Base-by-base conservation (phyloP, 1,284 basidiomycete species). In the Malassezia psittaci region DNA sequence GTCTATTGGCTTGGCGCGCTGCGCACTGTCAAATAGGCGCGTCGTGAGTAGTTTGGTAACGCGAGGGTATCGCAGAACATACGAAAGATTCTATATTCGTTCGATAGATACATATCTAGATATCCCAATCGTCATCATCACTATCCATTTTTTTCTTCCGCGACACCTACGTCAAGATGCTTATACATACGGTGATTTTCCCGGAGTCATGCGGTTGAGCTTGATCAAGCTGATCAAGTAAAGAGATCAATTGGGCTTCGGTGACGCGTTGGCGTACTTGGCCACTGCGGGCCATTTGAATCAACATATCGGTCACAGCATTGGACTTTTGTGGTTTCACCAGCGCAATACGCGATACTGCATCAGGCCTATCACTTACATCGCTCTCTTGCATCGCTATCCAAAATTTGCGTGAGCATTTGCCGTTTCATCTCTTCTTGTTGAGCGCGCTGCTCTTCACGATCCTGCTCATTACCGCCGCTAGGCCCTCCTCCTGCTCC, bases 221-320 rank as follows among this genome's bases (percentile, higher is more conserved):
- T 41, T 69, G 66, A 34, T 76, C 75, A 1, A 90, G 90, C 82
- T 96, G 90, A 72, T 96, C 88, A 52, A 98, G 80, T 16, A 98
- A 78, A 36, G 85, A 85, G 68, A 96, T 93, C 56, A 98, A 80
- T 72, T 93, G 89, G 44, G 83, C 80, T 74, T 98, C 93, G 24
- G 82, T 85, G 41, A 98, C 85, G 52, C 85, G 81, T 11, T 86
- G 86, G 52, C 86, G 81, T 45, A 96, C 78, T 76, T 96, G 90
- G n/a, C 91, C 90, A 2, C 83, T 81, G 76, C 91, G 88, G 7
- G 87, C 90, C 88, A 96, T 91, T 40, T 88, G 82, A 36, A 90
- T 73, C 41, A 98, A 79, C 54, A 94, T 83, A 12, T 80, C 81
- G 76, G 94, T 87, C 63, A 96, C 90, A 74, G 90, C 85, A 54